These are phyloP conservation scores for Neoscytalidium dimidiatum DNA, from an alignment of 2,329 filamentous ascomycete genomes.

Conservation along the genomic window DNA sequence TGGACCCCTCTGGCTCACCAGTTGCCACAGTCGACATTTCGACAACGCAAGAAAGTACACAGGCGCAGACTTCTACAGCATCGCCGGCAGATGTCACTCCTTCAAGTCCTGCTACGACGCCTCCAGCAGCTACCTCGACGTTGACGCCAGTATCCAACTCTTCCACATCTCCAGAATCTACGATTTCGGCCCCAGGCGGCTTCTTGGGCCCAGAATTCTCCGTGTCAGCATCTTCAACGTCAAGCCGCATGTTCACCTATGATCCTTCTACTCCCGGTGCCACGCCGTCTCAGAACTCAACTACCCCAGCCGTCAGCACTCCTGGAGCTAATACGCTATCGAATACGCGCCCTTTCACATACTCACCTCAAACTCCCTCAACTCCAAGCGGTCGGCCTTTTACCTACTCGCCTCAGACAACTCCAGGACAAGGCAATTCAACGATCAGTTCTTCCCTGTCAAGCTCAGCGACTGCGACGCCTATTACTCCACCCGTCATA, in stretches of 20 bases:
- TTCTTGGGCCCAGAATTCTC: constrained; percentile 9
- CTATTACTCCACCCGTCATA: background rate
- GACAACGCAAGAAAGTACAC: constrained; percentile 31
- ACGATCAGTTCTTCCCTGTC: background rate
- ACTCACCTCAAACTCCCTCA: constrained; percentile 8
- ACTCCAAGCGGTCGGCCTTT: background rate
- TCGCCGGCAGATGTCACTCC: background rate
- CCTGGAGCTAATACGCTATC: background rate
- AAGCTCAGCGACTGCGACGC: background rate
- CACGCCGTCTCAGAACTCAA: background rate
- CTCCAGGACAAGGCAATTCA: background rate
- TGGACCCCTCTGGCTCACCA: constrained; percentile 33
- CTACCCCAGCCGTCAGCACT: background rate
- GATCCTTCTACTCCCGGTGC: background rate
- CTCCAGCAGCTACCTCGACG: background rate
- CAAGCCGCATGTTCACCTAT: background rate
- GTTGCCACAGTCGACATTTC: constrained; percentile 31
- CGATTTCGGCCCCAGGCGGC: background rate
- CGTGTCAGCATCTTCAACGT: background rate
- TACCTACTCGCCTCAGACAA: background rate
- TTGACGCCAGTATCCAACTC: background rate
- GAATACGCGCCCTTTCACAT: background rate
- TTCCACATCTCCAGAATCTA: background rate
- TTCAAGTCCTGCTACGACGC: background rate
- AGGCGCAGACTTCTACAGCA: background rate